Conservation (phyloP, 306 rosid species). For the Mucuna pruriens region DNA sequence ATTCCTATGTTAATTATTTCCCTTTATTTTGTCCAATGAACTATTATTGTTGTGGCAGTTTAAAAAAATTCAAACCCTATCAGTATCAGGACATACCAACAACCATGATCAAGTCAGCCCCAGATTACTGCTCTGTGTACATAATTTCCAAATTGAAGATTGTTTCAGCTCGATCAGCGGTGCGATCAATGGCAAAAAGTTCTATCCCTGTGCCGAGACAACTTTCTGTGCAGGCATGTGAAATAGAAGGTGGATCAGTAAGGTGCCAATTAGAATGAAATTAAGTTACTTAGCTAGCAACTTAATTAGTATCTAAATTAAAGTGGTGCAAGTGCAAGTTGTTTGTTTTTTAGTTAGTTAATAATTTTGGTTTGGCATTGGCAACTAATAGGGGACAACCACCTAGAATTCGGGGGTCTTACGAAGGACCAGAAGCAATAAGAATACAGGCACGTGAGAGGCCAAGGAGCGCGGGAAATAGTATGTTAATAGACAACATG, state of each 20-base stretch:
- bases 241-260: conserved; percentile 46
- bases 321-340: not conserved
- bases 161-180: conserved; percentile 65
- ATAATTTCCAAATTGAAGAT: conserved; percentile 86
- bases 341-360: not conserved
- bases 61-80: conserved; percentile 65
- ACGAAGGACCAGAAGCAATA: conserved; percentile 41
- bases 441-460: conserved; percentile 51
- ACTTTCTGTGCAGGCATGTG: conserved; percentile 38
- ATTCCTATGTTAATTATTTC: no score
- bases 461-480: conserved; percentile 50
- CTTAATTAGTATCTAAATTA: not conserved
- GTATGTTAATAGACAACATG: conserved; percentile 48
- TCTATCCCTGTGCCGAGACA: conserved; percentile 58
- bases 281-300: not conserved
- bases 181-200: conserved; percentile 56
- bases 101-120: conserved; percentile 64
- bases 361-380: conserved; percentile 37
- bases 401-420: conserved; percentile 41
- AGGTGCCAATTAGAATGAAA: conserved; percentile 50
- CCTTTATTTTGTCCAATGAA: not conserved
- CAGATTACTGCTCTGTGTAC: conserved; percentile 78
- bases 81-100: conserved; percentile 54
- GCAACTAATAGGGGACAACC: conserved; percentile 42
- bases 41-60: conserved; percentile 35